A percentile compares a stretch with the other conserved stretches of the same genome.
Evolutionary conservation across 345 rosid species (phyloP).

Genomic region (Luvunga scandens): DNA sequence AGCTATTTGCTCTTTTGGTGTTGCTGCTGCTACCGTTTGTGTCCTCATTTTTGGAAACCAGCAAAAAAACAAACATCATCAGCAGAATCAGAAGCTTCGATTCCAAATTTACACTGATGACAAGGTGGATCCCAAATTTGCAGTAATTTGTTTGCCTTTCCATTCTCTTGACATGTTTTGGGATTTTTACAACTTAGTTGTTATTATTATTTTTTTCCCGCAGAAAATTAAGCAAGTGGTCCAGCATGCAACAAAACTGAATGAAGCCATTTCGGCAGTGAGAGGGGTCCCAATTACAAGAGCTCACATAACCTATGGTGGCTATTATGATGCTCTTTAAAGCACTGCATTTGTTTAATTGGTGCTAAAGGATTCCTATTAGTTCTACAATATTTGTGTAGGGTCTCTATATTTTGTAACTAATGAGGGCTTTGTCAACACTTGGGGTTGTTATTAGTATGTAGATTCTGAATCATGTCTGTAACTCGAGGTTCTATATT

Average conservation of each 20-base stretch:
- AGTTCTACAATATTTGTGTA: constrained; percentile 5
- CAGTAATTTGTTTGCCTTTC: background rate
- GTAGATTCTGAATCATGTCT: constrained; percentile 24
- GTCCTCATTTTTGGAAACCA: constrained; percentile 60
- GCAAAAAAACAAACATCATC: constrained; percentile 45
- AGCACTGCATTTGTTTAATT: background rate
- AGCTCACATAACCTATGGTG: constrained; percentile 79
- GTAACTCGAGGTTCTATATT: constrained; percentile 9
- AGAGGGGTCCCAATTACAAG: constrained; percentile 69
- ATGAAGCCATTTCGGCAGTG: constrained; percentile 62
- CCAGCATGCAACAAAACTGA: constrained; percentile 55
- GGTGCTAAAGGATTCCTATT: too few species aligned
- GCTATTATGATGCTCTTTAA: constrained; percentile 60
- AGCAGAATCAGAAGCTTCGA: constrained; percentile 49
- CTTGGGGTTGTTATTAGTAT: background rate
- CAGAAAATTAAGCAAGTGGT: constrained; percentile 80
- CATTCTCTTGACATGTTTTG: background rate
- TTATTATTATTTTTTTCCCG: background rate
- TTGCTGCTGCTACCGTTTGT: constrained; percentile 86
- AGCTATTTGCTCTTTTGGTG: constrained; percentile 89
- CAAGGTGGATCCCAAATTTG: constrained; percentile 39
- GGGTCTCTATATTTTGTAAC: constrained; percentile 13
- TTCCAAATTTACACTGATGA: constrained; percentile 75
- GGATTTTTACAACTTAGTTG: background rate
- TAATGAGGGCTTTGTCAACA: background rate